phyloP scores from a whole-genome alignment of 140 eudicot genomes.

The Senecio squalidus region DNA sequence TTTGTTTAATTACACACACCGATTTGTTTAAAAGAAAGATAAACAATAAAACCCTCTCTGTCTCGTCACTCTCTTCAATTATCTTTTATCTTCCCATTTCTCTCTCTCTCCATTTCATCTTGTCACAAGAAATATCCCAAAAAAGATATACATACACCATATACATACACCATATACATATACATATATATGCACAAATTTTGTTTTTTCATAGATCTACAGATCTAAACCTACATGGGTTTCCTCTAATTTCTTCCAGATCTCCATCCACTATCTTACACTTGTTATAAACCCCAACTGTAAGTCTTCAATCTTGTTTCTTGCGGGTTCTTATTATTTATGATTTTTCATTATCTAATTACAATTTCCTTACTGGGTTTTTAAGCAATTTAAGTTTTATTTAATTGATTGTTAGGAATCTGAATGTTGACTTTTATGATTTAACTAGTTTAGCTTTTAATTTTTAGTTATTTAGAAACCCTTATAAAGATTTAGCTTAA shows the following conservation, averaged over 20 bases:
- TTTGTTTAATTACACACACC: no score
- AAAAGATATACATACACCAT: slow-evolving; percentile 11
- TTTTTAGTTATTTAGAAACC: background rate
- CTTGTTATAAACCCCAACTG: slow-evolving; percentile 34
- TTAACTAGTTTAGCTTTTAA: slow-evolving; percentile 18
- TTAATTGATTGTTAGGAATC: slow-evolving; percentile 6
- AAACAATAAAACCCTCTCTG: no score
- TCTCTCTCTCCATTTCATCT: slow-evolving; percentile 23
- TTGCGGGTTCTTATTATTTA: slow-evolving; percentile 4
- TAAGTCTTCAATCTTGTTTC: slow-evolving; percentile 34
- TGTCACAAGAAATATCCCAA: slow-evolving; percentile 22
- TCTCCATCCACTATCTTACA: slow-evolving; percentile 35
- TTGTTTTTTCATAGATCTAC: slow-evolving; percentile 51
- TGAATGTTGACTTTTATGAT: slow-evolving; percentile 14
- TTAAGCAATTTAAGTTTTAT: background rate
- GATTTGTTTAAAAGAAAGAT: no score
- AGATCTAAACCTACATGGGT: slow-evolving; percentile 46
- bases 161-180: no score
- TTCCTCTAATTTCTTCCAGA: slow-evolving; percentile 36
- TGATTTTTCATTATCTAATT: background rate
- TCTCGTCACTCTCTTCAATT: no score
- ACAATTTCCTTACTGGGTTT: slow-evolving; percentile 12
- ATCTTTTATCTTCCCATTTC: slow-evolving; percentile 20
- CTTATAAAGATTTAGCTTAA: slow-evolving; percentile 17
- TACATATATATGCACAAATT: no score